Evolutionary conservation across 2,329 filamentous ascomycete species (phyloP).

Genomic region (Aspergillus vadensis): DNA sequence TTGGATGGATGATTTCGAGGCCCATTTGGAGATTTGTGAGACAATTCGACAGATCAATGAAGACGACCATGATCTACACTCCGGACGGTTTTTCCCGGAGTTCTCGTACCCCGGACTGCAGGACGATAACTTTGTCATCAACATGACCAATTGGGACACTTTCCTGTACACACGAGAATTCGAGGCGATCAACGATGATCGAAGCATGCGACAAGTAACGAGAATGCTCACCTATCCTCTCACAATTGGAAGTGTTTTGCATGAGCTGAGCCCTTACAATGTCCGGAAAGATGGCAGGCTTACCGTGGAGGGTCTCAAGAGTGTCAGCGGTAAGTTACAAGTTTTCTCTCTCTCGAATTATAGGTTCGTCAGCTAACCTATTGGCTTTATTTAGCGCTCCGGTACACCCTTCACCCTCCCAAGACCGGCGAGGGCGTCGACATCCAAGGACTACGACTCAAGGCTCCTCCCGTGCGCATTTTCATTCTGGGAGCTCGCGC

Average conservation of each 20-base stretch:
- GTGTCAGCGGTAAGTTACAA: constrained; percentile 73
- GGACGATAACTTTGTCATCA: constrained; percentile 88
- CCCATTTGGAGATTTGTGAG: constrained; percentile 89
- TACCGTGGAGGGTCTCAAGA: constrained; percentile 88
- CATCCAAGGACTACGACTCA: constrained; percentile 77
- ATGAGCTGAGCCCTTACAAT: constrained; percentile 91
- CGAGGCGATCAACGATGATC: constrained; percentile 84
- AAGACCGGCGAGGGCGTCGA: constrained; percentile 71
- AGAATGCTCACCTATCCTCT: constrained; percentile 90
- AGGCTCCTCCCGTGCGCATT: constrained; percentile 83
- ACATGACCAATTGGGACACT: constrained; percentile 99
- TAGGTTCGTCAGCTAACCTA: constrained; percentile 1
- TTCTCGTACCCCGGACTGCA: constrained; percentile 88
- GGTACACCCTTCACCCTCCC: constrained; percentile 91
- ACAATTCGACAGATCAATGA: constrained; percentile 91
- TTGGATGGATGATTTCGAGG: constrained; percentile 94
- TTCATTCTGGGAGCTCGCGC: constrained; percentile 94
- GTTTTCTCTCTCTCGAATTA: neutral
- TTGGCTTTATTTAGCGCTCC: constrained; percentile 62
- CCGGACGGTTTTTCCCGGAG: constrained; percentile 88
- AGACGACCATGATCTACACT: constrained; percentile 92
- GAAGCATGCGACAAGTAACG: constrained; percentile 89
- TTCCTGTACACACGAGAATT: constrained; percentile 92
- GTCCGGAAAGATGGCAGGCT: constrained; percentile 74
- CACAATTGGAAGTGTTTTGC: constrained; percentile 86